phyloP scores from a whole-genome alignment of 2,329 filamentous ascomycete species.

The Teratosphaeria zuluensis region DNA sequence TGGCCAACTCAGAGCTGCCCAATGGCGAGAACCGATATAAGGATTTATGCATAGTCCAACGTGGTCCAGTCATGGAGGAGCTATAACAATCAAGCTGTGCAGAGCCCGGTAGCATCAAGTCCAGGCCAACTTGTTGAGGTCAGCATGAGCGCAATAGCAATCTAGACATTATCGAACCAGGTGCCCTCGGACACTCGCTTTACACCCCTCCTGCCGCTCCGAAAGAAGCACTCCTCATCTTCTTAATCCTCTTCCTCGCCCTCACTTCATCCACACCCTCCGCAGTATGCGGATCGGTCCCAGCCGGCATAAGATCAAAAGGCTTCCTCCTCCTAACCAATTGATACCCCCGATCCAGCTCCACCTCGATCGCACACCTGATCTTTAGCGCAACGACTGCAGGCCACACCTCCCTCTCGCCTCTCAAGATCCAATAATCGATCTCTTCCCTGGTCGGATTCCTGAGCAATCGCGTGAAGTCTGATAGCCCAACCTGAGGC shows the following conservation, averaged over 20 bases:
- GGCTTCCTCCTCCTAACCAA: constrained; percentile 45
- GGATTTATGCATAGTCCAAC: too few species aligned
- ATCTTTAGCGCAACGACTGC: constrained; percentile 73
- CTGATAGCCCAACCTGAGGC: constrained; percentile 61
- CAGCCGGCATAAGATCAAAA: neutral
- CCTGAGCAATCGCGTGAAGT: constrained; percentile 73
- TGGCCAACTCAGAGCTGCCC: too few species aligned
- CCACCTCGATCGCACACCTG: constrained; percentile 75
- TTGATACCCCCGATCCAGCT: constrained; percentile 79
- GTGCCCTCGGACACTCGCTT: too few species aligned
- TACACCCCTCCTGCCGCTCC: neutral
- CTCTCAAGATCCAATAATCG: constrained; percentile 75
- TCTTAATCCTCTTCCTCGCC: neutral
- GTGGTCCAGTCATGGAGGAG: too few species aligned
- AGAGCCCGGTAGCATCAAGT: too few species aligned
- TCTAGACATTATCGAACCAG: too few species aligned
- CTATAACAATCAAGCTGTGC: too few species aligned
- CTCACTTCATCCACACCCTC: neutral
- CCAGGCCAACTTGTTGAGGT: too few species aligned
- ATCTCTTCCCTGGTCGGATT: constrained; percentile 67
- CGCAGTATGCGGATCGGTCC: neutral
- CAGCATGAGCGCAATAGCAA: too few species aligned
- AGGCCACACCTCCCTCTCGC: constrained; percentile 85
- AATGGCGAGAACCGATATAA: too few species aligned
- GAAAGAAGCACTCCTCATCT: neutral